These are phyloP conservation scores for Wickerhamomyces sp. DNA, from an alignment of 1,139 yeast genomes.

Conservation along the genomic window DNA sequence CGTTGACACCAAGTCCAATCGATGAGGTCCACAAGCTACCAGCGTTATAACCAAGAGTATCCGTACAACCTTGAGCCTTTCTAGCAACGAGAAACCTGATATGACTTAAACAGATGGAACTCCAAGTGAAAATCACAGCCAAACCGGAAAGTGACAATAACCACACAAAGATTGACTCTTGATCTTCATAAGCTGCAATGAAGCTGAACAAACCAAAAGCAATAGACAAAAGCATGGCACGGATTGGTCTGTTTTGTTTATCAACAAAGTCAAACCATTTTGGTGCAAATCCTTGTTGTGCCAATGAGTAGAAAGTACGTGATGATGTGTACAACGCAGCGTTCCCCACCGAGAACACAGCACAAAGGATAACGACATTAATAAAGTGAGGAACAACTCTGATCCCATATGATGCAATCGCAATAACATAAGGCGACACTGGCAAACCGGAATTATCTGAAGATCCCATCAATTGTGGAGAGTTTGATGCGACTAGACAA, in stretches of 20 bases:
- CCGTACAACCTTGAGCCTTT: conserved; percentile 48
- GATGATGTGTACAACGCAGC: conserved; percentile 64
- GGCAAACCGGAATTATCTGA: conserved; percentile 35
- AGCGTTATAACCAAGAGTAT: conserved; percentile 59
- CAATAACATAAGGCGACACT: conserved; percentile 75
- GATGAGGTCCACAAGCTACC: conserved; percentile 63
- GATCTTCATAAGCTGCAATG: conserved; percentile 53
- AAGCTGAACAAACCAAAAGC: conserved; percentile 45
- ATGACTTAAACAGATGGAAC: conserved; percentile 70
- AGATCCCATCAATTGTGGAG: conserved; percentile 43
- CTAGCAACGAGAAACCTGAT: conserved; percentile 77
- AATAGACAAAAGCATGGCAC: conserved; percentile 40
- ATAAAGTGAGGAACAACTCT: conserved; percentile 65
- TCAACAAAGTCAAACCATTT: conserved; percentile 46
- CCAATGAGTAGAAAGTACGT: conserved; percentile 54
- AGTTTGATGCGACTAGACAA: conserved; percentile 59
- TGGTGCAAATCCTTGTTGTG: conserved; percentile 62
- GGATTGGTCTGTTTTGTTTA: conserved; percentile 57
- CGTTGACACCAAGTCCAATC: conserved; percentile 50
- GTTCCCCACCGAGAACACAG: conserved; percentile 69
- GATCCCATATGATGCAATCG: conserved; percentile 62
- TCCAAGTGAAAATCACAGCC: conserved; percentile 82
- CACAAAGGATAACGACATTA: conserved; percentile 67
- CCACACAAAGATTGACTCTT: conserved; percentile 73
- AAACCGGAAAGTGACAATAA: conserved; percentile 79